Evolutionary conservation across 106 monocot genomes (phyloP).

Genomic region (Platanthera zijinensis): DNA sequence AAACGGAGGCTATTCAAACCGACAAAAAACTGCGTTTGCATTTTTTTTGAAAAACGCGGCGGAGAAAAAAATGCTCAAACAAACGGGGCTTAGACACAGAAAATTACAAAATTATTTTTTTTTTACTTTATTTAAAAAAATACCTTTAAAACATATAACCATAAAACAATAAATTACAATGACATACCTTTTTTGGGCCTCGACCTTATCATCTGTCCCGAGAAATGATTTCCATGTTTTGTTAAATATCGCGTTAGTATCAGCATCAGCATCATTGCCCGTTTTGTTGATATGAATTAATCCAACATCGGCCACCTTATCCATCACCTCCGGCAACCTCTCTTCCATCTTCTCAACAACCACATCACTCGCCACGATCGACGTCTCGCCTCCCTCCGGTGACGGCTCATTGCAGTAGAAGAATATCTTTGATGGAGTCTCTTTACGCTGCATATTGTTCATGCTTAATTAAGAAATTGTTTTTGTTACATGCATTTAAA

Average conservation of each 20-base stretch:
- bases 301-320: conserved; percentile 2
- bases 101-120: too few species aligned
- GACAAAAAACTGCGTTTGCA: too few species aligned
- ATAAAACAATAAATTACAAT: not conserved
- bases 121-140: too few species aligned
- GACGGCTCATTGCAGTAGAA: conserved; percentile 22
- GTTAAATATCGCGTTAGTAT: not conserved
- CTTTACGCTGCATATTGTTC: conserved; percentile 1
- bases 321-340: conserved; percentile 15
- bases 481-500: too few species aligned
- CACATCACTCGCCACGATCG: conserved; percentile 17
- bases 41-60: too few species aligned
- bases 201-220: conserved; percentile 15
- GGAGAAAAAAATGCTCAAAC: not conserved
- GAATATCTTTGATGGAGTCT: conserved; percentile 22
- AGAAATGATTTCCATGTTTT: conserved; percentile 3
- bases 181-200: conserved; percentile 16
- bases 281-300: not conserved
- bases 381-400: conserved; percentile 19
- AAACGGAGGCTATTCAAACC: too few species aligned
- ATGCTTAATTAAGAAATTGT: too few species aligned
- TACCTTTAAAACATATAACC: too few species aligned
- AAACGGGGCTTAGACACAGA: too few species aligned
- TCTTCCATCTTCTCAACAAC: conserved; percentile 26
- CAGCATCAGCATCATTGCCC: not conserved